Evolutionary conservation across 192 early-diverging fungal genomes (phyloP).

Genomic region (Coemansia sp.): DNA sequence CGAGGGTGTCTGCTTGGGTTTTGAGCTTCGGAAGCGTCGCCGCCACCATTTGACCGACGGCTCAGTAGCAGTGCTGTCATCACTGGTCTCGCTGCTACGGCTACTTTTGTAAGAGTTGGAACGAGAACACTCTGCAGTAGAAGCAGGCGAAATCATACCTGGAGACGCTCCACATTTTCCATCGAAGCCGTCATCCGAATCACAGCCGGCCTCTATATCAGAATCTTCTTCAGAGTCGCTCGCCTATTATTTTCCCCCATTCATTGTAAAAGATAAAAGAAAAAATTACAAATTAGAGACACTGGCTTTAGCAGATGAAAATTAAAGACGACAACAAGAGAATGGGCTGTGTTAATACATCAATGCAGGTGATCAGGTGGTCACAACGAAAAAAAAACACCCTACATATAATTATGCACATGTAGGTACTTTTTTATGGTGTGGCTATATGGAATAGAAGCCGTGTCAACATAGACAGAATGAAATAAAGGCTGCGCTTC

Average conservation of each 20-base stretch:
- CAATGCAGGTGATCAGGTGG: slow-evolving; percentile 9
- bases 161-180: slow-evolving; percentile 25
- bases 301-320: too few species aligned
- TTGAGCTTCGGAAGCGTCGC: slow-evolving; percentile 21
- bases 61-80: slow-evolving; percentile 32
- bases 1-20: slow-evolving; percentile 8
- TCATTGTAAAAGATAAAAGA: background rate
- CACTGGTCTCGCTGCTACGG: slow-evolving; percentile 30
- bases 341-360: background rate
- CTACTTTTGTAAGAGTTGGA: slow-evolving; percentile 36
- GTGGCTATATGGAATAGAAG: too few species aligned
- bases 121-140: slow-evolving; percentile 49
- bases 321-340: too few species aligned
- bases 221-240: slow-evolving; percentile 21
- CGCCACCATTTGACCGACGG: slow-evolving; percentile 46
- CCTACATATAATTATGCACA: slow-evolving; percentile 3
- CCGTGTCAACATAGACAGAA: too few species aligned
- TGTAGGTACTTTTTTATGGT: too few species aligned
- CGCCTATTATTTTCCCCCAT: too few species aligned
- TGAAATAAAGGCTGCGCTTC: background rate
- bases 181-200: slow-evolving; percentile 44
- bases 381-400: background rate
- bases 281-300: background rate
- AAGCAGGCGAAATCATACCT: slow-evolving; percentile 19
- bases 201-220: slow-evolving; percentile 15